A percentile compares a stretch with the other conserved stretches of the same genome.
phyloP scores from a whole-genome alignment of 208 protist species.

The Trypanosoma scelopori region DNA sequence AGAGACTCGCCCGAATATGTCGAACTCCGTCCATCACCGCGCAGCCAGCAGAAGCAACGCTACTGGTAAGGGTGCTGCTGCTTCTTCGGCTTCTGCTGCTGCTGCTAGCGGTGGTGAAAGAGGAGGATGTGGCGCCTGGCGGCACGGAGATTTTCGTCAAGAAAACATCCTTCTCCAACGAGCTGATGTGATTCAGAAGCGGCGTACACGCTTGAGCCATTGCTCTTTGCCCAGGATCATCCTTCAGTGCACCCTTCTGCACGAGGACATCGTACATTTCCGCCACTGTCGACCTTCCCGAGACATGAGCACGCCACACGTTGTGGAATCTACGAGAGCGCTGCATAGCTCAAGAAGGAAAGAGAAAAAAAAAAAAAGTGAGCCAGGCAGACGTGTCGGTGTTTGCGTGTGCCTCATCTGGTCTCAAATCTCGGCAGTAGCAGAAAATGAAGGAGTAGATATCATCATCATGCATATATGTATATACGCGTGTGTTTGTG shows the following conservation, averaged over 20 bases:
- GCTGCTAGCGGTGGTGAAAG: background rate
- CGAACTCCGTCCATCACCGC: slow-evolving; percentile 4
- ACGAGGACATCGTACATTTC: slow-evolving; percentile 74
- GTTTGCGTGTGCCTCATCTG: background rate
- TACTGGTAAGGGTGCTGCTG: no score
- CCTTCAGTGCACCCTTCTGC: slow-evolving; percentile 53
- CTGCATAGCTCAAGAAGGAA: slow-evolving; percentile 27
- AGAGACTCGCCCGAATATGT: background rate
- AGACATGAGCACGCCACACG: slow-evolving; percentile 56
- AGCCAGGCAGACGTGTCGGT: background rate
- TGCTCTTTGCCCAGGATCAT: slow-evolving; percentile 45
- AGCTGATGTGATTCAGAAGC: slow-evolving; percentile 44
- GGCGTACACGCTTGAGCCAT: slow-evolving; percentile 75
- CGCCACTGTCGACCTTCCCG: slow-evolving; percentile 44
- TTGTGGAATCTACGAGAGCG: slow-evolving; percentile 15
- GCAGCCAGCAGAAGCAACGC: background rate
- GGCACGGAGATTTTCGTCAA: background rate
- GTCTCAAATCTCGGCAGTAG: background rate
- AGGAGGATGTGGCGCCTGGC: background rate
- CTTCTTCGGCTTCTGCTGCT: no score
- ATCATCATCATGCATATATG: no score
- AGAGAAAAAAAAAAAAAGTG: slow-evolving; percentile 1
- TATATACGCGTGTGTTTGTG: no score
- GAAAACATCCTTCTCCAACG: background rate
- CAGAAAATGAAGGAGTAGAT: background rate